Conservation (phyloP, 2,329 filamentous ascomycete species). For the Aureobasidium sp. region DNA sequence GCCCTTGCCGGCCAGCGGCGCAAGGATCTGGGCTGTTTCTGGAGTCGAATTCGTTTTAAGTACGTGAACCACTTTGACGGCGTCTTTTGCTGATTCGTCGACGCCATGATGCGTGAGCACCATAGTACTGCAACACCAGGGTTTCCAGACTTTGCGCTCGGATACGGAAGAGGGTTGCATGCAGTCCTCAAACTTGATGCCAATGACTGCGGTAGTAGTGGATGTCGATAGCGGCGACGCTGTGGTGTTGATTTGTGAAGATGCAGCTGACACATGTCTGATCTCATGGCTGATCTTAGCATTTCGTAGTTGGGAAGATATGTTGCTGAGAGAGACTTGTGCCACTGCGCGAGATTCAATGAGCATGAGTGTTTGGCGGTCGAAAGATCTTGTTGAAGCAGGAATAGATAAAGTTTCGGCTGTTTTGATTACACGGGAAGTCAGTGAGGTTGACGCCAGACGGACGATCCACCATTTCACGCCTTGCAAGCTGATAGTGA, state of each 20-base stretch:
- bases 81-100: background rate
- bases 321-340: conserved; percentile 24
- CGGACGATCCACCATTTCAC: conserved; percentile 74
- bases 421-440: conserved; percentile 17
- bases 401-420: conserved; percentile 16
- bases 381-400: conserved; percentile 1
- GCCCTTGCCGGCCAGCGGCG: conserved; percentile 34
- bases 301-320: conserved; percentile 20
- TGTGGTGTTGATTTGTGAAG: conserved; percentile 3
- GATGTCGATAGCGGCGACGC: conserved; percentile 15
- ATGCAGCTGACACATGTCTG: background rate
- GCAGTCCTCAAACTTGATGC: conserved; percentile 13
- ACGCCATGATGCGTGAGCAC: conserved; percentile 21
- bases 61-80: conserved; percentile 30
- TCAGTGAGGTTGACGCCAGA: conserved; percentile 37
- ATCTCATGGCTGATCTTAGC: conserved; percentile 19
- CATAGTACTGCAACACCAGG: conserved; percentile 16
- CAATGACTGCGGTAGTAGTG: conserved; percentile 7
- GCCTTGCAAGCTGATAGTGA: conserved; percentile 61
- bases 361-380: conserved; percentile 20
- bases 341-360: conserved; percentile 34
- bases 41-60: conserved; percentile 30
- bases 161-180: background rate
- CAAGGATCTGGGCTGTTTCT: conserved; percentile 30
- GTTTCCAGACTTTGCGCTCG: background rate